These are phyloP conservation scores for Moesziomyces sp. DNA, from an alignment of 1,284 basidiomycete genomes.

Conservation along the genomic window DNA sequence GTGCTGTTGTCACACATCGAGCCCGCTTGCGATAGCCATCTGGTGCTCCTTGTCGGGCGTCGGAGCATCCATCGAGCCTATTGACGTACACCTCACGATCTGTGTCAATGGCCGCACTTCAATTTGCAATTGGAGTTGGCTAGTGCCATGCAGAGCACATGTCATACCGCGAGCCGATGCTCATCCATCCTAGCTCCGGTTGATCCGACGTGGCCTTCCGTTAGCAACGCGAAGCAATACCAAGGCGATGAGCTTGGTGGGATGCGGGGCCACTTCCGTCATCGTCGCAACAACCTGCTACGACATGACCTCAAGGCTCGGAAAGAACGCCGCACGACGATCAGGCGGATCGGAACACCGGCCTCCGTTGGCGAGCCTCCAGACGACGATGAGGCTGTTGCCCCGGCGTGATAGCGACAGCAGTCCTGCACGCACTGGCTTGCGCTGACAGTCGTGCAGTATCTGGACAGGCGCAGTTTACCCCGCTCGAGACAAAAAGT, in stretches of 20 bases:
- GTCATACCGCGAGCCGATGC: neutral
- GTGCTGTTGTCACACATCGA: neutral
- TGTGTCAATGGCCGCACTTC: neutral
- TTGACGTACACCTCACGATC: neutral
- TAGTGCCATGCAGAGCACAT: neutral
- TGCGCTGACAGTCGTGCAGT: too few relatives aligned
- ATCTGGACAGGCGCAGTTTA: neutral
- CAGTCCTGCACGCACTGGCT: too few relatives aligned
- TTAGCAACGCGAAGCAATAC: neutral
- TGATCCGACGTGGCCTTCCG: neutral
- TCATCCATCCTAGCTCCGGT: neutral
- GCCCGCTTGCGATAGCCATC: neutral
- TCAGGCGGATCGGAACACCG: neutral
- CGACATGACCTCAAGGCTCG: neutral
- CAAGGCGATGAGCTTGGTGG: too few relatives aligned
- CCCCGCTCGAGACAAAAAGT: neutral
- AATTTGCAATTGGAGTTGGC: too few relatives aligned
- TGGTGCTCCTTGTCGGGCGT: neutral
- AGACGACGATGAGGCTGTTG: neutral
- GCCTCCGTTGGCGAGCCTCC: neutral
- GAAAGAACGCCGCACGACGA: neutral
- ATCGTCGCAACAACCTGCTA: too few relatives aligned
- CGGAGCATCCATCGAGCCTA: neutral
- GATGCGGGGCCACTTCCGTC: too few relatives aligned
- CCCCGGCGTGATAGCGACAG: too few relatives aligned